Evolutionary conservation across 305 asterid species (phyloP).

Genomic region (Fraxinus ornus): DNA sequence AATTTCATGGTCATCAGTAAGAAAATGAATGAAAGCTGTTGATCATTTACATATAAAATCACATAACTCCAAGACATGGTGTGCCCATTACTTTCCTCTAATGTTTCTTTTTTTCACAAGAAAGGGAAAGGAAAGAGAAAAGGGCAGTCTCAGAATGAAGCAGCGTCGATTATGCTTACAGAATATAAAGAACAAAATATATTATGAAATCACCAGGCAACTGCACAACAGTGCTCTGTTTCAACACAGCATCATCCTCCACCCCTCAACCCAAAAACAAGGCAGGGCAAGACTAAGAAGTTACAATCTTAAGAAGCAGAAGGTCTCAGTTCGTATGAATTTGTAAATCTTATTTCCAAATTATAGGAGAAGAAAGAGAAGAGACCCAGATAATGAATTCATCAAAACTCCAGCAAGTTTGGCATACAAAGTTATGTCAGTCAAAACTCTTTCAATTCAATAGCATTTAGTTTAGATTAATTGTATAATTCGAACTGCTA

Average conservation of each 20-base stretch:
- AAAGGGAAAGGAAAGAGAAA: neutral
- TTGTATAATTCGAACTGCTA: neutral
- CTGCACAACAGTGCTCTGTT: neutral
- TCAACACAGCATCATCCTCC: neutral
- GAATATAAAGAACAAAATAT: neutral
- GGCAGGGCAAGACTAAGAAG: neutral
- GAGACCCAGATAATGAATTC: neutral
- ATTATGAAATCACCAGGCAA: neutral
- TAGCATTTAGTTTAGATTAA: neutral
- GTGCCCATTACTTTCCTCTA: neutral
- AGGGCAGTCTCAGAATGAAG: neutral
- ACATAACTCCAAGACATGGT: neutral
- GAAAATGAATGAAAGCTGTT: neutral
- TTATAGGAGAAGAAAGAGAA: neutral
- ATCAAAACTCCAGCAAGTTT: neutral
- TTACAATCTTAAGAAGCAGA: neutral
- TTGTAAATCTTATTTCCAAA: neutral
- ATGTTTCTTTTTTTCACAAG: neutral
- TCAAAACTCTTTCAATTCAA: neutral
- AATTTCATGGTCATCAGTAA: neutral
- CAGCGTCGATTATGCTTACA: neutral
- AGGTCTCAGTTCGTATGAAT: neutral
- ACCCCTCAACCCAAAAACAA: neutral
- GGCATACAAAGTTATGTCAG: neutral
- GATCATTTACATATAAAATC: neutral